Base-by-base conservation (phyloP, 768 basidiomycete genomes). In the Collybiopsis confluens region DNA sequence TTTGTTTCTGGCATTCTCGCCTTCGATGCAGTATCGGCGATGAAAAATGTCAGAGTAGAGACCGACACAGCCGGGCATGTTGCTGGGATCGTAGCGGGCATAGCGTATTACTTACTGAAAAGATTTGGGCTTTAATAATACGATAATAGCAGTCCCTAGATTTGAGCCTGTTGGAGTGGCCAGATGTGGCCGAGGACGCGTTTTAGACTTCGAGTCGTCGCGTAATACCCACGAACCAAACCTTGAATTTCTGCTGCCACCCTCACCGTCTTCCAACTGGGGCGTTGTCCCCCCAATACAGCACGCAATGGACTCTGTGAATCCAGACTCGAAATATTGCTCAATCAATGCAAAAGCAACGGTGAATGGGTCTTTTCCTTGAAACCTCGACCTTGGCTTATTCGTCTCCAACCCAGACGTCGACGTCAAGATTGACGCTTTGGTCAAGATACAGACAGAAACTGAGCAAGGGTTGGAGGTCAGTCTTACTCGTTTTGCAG, bases 391-490 rank as follows among this genome's bases (percentile, higher is more conserved):
- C 38, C 46, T 54, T 56, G 55, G 51, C 44, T 51, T 53, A 56
- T 33, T 53, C 56, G 48, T 45, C 28, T 49, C 49, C 43, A 27
- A 26, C 3, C 58, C 61, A 92, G 90, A 92, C 68, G 81, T 87
- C 55, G 90, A 92, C 69, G 76, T 80, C 57, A 90, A 86, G 71
- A 77, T 90, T 21, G 90, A 92, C 65, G 90, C 88, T 24, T 74
- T 92, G 57, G 75, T 82, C 55, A 92, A 89, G 70, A 75, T 92
- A 40, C 86, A 92, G 67, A 74, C 73, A 35, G 81, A 85, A 68
- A 88, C 90, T 64, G 87, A 90, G 69, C 71, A 78, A 36, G 83
- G 81, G 45, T 65, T 78, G 54, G 83, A 92, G 77, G 91, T 90
- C 66, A 45, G 71, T 58, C 43, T 54, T 61, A 27, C 40, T 28